Conservation (phyloP, 75 land plant genomes). For the Larix kaempferi region DNA sequence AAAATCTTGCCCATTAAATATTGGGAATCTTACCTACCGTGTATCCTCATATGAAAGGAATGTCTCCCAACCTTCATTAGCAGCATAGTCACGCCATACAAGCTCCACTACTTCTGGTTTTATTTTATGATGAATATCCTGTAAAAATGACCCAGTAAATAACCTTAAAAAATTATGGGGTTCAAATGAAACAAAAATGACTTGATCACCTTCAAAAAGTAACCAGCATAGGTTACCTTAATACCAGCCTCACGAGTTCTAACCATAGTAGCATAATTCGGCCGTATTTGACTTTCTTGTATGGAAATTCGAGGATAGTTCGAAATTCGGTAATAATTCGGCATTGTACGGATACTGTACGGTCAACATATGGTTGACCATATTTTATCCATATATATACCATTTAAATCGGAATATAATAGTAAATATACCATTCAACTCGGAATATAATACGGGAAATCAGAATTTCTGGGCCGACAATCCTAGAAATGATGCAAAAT, state of each 20-base stretch:
- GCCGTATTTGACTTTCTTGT: too few species aligned
- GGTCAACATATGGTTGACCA: too few species aligned
- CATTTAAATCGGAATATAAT: too few species aligned
- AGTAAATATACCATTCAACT: too few species aligned
- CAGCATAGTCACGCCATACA: constrained; percentile 95
- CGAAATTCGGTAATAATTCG: too few species aligned
- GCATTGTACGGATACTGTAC: too few species aligned
- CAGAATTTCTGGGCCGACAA: too few species aligned
- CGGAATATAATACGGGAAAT: too few species aligned
- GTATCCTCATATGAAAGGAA: constrained; percentile 96
- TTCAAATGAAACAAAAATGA: neutral
- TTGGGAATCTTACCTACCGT: constrained; percentile 56
- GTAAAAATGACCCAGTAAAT: constrained; percentile 10
- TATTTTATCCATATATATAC: too few species aligned
- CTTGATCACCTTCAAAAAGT: neutral
- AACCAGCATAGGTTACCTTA: constrained; percentile 47
- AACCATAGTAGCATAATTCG: too few species aligned
- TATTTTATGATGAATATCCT: constrained; percentile 98
- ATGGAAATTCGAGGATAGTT: too few species aligned
- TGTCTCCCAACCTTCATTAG: constrained; percentile 99
- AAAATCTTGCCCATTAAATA: neutral
- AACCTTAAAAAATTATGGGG: neutral
- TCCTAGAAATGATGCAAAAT: too few species aligned
- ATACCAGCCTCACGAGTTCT: constrained; percentile 99
- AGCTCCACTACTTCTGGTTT: constrained; percentile 98